phyloP scores from a whole-genome alignment of 306 rosid genomes.

The Cajanus cajan region DNA sequence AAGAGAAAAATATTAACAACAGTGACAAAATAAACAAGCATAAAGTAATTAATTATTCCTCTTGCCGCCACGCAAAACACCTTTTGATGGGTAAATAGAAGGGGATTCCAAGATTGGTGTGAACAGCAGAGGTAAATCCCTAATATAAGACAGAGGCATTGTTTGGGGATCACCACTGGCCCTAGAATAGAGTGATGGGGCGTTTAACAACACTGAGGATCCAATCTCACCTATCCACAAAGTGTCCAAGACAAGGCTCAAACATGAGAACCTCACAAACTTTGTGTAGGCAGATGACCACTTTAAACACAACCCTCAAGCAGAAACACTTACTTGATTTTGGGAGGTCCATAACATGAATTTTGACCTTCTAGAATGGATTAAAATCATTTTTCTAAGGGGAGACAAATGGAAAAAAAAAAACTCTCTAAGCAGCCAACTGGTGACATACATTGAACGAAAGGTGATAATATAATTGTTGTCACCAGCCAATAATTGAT shows the following conservation, averaged over 20 bases:
- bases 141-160: background rate
- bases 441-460: background rate
- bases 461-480: background rate
- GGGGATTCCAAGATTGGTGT: background rate
- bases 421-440: background rate
- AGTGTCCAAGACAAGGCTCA: background rate
- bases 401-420: background rate
- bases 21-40: background rate
- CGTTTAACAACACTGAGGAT: background rate
- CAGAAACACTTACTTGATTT: background rate
- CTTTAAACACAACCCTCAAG: background rate
- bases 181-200: background rate
- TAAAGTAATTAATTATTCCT: background rate
- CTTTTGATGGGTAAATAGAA: background rate
- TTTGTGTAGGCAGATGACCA: slow-evolving; percentile 4
- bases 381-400: background rate
- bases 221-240: background rate
- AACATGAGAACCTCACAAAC: background rate
- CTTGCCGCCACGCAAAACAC: background rate
- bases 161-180: background rate
- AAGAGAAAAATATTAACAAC: background rate
- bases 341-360: background rate
- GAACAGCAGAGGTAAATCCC: background rate
- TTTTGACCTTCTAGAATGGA: background rate
- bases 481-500: background rate